Base-by-base conservation (phyloP, 345 rosid genomes). In the Populus simonii region DNA sequence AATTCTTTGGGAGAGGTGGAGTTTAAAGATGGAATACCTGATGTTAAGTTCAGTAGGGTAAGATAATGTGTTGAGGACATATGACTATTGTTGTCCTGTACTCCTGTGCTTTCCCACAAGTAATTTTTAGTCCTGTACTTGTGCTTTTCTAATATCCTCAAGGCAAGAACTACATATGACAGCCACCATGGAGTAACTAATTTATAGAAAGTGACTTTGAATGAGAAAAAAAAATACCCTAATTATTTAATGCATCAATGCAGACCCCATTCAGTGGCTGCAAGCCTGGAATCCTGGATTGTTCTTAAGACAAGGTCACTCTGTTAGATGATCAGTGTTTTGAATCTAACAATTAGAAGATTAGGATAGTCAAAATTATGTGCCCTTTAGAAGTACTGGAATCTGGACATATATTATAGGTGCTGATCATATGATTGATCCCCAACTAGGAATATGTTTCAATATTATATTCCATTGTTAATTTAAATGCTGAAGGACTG, bases 11-110 rank as follows among this genome's bases (percentile, higher is more conserved):
- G 94, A 72, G 96, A 90, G 84, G 95, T 93, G 73, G 87, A 93
- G 80, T 87, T 90, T 81, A 89, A 76, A 74, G 91, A 92, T 68
- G 96, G 98, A 77, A 90, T 94, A 80, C 97, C 98, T 84, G 93
- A 93, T 90, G 88, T 94, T 78, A 94, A 94, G 81, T 94, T 94
- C 89, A 94, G 95, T 79, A 83, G 90, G 90, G 98, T 93, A 84
- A 93, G 94, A 80, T 51, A n/a, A 47, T 31, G 39, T 72, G 31
- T 74, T 70, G 63, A 69, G 68, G 70, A 43, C 23, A 23, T 9
- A 68, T 65, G 17, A 47, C 51, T 47, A 47, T 15, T 47, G 51
- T 13, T 75, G 59, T 38, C 61, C 61, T 51, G 33, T 61, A 41
- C 45, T 57, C 6, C n/a, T 53, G 15, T 66, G 71, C 25, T 45